Base-by-base conservation (phyloP, 139 green algal genomes). In the Volvox africanus region DNA sequence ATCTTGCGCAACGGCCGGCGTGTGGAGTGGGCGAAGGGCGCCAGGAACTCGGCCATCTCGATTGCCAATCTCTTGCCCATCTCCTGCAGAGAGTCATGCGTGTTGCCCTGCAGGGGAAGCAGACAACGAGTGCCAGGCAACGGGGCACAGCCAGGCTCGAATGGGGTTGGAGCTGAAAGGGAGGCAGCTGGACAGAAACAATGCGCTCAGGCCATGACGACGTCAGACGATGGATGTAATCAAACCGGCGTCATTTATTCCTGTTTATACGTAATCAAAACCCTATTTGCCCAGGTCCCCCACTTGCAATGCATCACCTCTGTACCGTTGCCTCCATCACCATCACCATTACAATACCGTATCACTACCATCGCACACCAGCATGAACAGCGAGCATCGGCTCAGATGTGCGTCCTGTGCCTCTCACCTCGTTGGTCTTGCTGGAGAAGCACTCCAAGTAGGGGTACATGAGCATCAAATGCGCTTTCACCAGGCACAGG, bases 401-500 rank as follows among this genome's bases (percentile, higher is more conserved):
- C 44, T 55, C 44, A 55, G 9, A 9, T 9, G 9, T 55, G 9
- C 9, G 5, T 55, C 44, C 44, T 14, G 44, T 55, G 9, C 65
- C 3, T 44, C 80, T 87, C 86, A 93, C 88, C 89, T 94, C 92
- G 92, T 96, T 96, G 19, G 82, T 82, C 18, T 89, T 92, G 83
- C 87, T 93, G 32, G 93, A 92, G 32, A 95, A 88, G 92, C 91
- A 95, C 91, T 94, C 92, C 5, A 95, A 67, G 82, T 92, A 73
- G n/a, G 95, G 95, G 80, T 95, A 92, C 68, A 93, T 69, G 21
- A 96, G 55, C 62, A 88, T 83, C 69, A 96, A 87, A 85, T 96
- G 91, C 75, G 93, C 91, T 65, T 92, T 92, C 20, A 96, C 37
- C 22, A 97, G 92, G 32, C 95, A 91, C 92, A 97, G 86, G 93